phyloP scores from a whole-genome alignment of 805 yeast species.

The Hanseniaspora guilliermondii region DNA sequence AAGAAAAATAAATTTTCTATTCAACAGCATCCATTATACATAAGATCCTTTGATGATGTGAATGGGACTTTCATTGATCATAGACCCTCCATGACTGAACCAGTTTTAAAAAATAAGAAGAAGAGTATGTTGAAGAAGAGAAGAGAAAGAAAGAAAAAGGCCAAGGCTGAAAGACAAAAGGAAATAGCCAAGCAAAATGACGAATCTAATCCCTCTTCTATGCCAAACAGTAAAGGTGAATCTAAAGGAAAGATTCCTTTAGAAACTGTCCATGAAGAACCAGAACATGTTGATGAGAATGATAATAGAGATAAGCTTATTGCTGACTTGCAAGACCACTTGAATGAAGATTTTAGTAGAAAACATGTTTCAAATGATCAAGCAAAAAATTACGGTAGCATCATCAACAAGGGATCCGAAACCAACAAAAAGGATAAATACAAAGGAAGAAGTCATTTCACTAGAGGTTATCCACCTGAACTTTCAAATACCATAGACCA shows the following conservation, averaged over 20 bases:
- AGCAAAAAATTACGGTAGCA: constrained; percentile 1
- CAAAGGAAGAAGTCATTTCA: constrained; percentile 7
- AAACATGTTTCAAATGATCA: neutral
- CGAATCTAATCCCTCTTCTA: neutral
- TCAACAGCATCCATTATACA: constrained; percentile 12
- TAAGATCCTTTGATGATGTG: constrained; percentile 14
- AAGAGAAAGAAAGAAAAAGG: constrained; percentile 15
- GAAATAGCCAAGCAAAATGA: constrained; percentile 23
- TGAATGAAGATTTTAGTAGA: neutral
- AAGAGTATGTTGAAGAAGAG: constrained; percentile 14
- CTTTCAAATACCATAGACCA: constrained; percentile 38
- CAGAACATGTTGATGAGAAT: neutral
- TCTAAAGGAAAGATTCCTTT: neutral
- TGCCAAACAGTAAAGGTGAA: neutral
- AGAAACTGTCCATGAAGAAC: constrained; percentile 12
- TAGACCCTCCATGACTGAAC: constrained; percentile 15
- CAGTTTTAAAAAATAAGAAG: constrained; percentile 12
- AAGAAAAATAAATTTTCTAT: neutral
- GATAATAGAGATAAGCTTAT: constrained; percentile 6
- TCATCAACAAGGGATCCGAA: neutral
- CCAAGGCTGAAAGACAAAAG: constrained; percentile 13
- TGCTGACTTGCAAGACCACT: constrained; percentile 7
- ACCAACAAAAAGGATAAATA: constrained; percentile 6
- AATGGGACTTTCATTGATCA: constrained; percentile 15
- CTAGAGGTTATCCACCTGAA: neutral